phyloP scores from a whole-genome alignment of 2,329 filamentous ascomycete genomes.

The Epichloe festucae region DNA sequence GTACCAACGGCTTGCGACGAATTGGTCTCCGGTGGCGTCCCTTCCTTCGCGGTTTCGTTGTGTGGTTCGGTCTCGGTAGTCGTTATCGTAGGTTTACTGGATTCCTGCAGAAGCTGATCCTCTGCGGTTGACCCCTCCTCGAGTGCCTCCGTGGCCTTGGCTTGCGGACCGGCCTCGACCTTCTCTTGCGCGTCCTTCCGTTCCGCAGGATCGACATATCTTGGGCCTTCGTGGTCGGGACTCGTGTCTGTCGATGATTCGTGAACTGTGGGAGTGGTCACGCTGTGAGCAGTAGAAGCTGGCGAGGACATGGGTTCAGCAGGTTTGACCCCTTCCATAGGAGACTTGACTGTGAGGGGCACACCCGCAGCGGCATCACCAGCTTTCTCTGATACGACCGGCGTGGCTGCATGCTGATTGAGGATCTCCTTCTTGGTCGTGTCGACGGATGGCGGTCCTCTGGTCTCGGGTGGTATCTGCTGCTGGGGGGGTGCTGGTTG shows the following conservation, averaged over 20 bases:
- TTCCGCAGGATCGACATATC: constrained; percentile 36
- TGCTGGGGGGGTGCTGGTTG: not conserved
- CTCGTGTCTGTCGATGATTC: constrained; percentile 62
- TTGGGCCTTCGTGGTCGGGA: constrained; percentile 53
- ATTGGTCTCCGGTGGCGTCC: not conserved
- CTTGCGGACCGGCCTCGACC: not conserved
- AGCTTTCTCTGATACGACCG: not conserved
- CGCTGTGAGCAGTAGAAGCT: constrained; percentile 58
- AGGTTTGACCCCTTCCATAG: constrained; percentile 22
- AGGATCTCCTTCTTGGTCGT: not conserved
- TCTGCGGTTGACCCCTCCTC: constrained; percentile 21
- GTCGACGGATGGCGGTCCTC: not conserved
- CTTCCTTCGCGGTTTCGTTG: constrained; percentile 2
- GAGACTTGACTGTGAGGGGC: constrained; percentile 20
- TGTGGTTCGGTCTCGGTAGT: constrained; percentile 6
- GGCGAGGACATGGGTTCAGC: constrained; percentile 40
- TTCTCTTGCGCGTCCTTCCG: constrained; percentile 28
- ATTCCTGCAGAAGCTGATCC: constrained; percentile 32
- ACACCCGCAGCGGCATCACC: not conserved
- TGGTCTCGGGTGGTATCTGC: not conserved
- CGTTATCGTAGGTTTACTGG: constrained; percentile 19
- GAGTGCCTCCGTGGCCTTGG: not conserved
- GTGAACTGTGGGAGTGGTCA: constrained; percentile 56
- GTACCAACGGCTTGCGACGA: not conserved
- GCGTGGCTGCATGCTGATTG: not conserved